Evolutionary conservation across 208 protist genomes (phyloP).

Genomic region (Crithidia mellificae): DNA sequence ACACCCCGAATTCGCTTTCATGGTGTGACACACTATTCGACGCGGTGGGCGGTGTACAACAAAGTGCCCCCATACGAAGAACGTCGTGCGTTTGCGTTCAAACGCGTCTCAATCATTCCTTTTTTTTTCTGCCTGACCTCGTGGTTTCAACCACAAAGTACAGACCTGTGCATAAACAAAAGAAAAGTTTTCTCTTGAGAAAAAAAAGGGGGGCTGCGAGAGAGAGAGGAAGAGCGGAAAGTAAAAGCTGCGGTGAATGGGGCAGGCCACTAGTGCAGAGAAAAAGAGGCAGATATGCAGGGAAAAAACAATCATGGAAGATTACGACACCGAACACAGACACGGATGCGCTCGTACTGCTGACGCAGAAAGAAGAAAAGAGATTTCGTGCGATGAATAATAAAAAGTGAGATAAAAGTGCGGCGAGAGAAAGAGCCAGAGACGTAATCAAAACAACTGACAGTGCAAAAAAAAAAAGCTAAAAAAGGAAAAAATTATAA

Average conservation of each 20-base stretch:
- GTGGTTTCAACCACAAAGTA: background rate
- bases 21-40: background rate
- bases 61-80: background rate
- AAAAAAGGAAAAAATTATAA: no score
- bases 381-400: background rate
- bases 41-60: constrained; percentile 6
- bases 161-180: no score
- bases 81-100: background rate
- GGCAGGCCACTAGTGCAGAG: no score
- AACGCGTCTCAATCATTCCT: background rate
- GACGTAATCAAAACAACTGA: no score
- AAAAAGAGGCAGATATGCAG: background rate
- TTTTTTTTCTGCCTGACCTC: background rate
- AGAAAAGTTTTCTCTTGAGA: no score
- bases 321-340: background rate
- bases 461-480: no score
- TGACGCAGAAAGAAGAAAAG: background rate
- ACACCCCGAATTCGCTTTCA: background rate
- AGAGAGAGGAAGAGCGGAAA: background rate
- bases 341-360: background rate
- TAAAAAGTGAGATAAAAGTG: no score
- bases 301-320: background rate
- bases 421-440: no score
- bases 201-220: background rate
- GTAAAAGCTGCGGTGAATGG: background rate